A percentile compares a stretch with the other conserved stretches of the same genome.
These are phyloP conservation scores for Colletotrichum shisoi DNA, from an alignment of 2,329 filamentous ascomycete genomes.

Conservation along the genomic window DNA sequence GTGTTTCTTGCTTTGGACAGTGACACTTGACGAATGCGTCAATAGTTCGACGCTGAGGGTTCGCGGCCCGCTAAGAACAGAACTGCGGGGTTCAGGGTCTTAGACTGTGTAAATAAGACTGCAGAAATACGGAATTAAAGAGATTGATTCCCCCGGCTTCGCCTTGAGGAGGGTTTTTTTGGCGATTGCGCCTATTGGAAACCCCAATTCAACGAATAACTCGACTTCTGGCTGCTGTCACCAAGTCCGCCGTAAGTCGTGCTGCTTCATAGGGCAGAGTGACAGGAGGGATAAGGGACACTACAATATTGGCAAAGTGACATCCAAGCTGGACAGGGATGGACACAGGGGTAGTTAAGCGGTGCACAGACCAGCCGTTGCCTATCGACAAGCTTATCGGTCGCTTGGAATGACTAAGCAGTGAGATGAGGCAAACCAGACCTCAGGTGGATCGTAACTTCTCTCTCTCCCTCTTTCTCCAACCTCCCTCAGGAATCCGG, in stretches of 20 bases:
- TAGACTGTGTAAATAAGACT: no score
- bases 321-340: no score
- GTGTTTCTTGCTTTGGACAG: not conserved
- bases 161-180: no score
- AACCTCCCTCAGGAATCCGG: not conserved
- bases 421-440: constrained; percentile 5
- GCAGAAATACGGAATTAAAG: no score
- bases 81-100: constrained; percentile 10
- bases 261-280: not conserved
- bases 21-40: not conserved
- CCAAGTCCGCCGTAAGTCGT: not conserved
- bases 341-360: not conserved
- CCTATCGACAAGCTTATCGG: constrained; percentile 20
- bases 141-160: not conserved
- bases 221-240: not conserved
- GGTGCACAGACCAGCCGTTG: not conserved
- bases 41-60: not conserved
- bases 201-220: not conserved
- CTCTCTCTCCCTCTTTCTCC: constrained; percentile 1
- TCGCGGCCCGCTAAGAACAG: not conserved
- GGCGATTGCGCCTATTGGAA: no score
- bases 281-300: no score
- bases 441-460: constrained; percentile 28
- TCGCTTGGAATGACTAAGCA: constrained; percentile 28
- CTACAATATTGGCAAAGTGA: no score